Percentiles rank a stretch among this genome's conserved stretches.
phyloP scores from a whole-genome alignment of 441 rosid species.

The Theobroma grandiflorum region DNA sequence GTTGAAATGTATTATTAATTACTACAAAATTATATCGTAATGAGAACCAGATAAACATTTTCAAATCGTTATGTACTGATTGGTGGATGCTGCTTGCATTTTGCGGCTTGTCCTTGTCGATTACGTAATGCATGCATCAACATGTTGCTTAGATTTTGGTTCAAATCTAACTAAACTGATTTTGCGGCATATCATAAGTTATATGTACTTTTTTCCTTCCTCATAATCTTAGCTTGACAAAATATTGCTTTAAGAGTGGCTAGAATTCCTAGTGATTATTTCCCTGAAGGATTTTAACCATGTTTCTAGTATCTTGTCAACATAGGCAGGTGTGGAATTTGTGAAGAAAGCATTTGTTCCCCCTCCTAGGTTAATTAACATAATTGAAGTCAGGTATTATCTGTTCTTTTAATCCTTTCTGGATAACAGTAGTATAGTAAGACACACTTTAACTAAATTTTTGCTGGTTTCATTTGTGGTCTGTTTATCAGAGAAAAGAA shows the following conservation, averaged over 20 bases:
- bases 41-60: neutral
- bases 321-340: neutral
- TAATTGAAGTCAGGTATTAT: slow-evolving; percentile 81
- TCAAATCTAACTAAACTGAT: neutral
- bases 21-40: neutral
- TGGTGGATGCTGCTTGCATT: neutral
- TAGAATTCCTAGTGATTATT: neutral
- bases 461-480: neutral
- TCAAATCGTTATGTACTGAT: neutral
- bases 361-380: slow-evolving; percentile 88
- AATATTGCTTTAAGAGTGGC: neutral
- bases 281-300: neutral
- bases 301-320: neutral
- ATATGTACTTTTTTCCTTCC: neutral
- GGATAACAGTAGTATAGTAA: neutral
- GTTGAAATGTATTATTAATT: too few species aligned
- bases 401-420: neutral
- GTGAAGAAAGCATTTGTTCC: slow-evolving; percentile 92
- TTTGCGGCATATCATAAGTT: neutral
- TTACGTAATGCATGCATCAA: neutral
- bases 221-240: neutral
- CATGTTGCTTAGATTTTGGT: neutral
- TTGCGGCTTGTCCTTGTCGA: neutral
- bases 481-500: slow-evolving; percentile 67
- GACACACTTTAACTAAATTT: neutral